Evolutionary conservation across 2,329 filamentous ascomycete species (phyloP), one percentile per base, ranked within the genome.

Genomic region (Ascochyta rabiei): DNA sequence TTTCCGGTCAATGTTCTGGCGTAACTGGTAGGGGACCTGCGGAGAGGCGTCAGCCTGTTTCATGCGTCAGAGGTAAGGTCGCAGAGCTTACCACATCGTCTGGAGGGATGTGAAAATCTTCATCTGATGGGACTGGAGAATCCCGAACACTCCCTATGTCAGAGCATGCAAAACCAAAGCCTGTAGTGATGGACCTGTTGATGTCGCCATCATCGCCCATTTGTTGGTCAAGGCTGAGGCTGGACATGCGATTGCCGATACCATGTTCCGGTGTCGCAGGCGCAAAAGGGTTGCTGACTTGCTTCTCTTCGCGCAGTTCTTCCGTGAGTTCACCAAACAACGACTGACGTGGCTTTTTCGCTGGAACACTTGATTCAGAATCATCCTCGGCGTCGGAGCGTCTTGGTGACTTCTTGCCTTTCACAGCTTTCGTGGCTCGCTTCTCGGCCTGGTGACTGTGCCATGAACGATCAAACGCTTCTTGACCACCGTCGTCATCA

Each of bases 1-100:
- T 7, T 62, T 58, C 4, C 66, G 51, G 19, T 70, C 51, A 13
- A 68, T 64, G 23, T 67, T 66, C 50, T 62, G 55, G 13, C 69
- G 69, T 4, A 71, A 35, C 2, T 59, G 53, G 30, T 71, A 71
- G 4, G 37, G 42, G 9, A 48, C 51, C 65, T 68, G 16, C 10
- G 16, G 42, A 4, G 16, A 15, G 6, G 6, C 21, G 10, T 43
- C 23, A 47, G 24, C 18, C n/a, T 1, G 0, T n/a, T 8, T 15
- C 19, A 2, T 6, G 12, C 9, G 26, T 0, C 2, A 13, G 0
- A 8, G 4, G 18, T 6, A 30, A 21, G 10, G 24, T 39, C 47
- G 56, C 56, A 16, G 53, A 53, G 28, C 46, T 49, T 49, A 54
- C 52, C 23, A 44, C 28, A 4, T 45, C 23, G 42, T 67, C 58